A percentile compares a stretch with the other conserved stretches of the same genome.
These are phyloP conservation scores for Ophiostoma tasmaniense DNA, from an alignment of 2,329 filamentous ascomycete genomes.

Conservation along the genomic window DNA sequence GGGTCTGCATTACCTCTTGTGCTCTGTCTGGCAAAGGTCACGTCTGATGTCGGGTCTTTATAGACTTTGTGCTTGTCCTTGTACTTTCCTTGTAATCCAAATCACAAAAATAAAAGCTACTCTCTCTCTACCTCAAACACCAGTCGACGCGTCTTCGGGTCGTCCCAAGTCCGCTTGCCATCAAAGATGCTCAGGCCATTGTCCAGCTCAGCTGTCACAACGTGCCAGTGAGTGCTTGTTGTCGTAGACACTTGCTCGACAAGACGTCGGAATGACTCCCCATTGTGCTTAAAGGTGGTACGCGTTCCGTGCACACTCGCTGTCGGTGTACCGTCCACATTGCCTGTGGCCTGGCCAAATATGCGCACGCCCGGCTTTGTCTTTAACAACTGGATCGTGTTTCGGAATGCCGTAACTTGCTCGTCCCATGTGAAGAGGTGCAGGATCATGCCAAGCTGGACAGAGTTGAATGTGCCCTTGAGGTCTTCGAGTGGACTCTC, in stretches of 20 bases:
- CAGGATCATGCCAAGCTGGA: conserved; percentile 19
- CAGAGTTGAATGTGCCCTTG: not conserved
- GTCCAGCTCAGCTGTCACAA: conserved; percentile 20
- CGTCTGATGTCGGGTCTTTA: not conserved
- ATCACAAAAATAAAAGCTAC: not conserved
- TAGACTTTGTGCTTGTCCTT: not conserved
- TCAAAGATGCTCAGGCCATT: conserved; percentile 20
- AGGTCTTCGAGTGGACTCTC: not conserved
- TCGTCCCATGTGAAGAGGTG: conserved; percentile 33
- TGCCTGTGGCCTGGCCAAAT: not conserved
- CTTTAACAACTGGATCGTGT: not conserved
- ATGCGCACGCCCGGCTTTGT: not conserved
- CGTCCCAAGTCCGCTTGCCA: not conserved
- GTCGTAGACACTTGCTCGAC: conserved; percentile 17
- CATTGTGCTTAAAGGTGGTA: conserved; percentile 25
- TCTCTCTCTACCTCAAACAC: not conserved
- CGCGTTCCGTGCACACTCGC: not conserved
- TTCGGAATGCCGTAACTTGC: conserved; percentile 26
- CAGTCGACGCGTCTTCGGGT: not conserved
- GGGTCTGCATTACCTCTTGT: not conserved
- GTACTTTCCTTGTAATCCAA: not conserved
- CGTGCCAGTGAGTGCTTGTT: conserved; percentile 23
- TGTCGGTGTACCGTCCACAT: not conserved
- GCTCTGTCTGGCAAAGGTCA: not conserved
- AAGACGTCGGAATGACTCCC: conserved; percentile 19